phyloP scores from a whole-genome alignment of 129 eudicot genomes.

The Arctium lappa region DNA sequence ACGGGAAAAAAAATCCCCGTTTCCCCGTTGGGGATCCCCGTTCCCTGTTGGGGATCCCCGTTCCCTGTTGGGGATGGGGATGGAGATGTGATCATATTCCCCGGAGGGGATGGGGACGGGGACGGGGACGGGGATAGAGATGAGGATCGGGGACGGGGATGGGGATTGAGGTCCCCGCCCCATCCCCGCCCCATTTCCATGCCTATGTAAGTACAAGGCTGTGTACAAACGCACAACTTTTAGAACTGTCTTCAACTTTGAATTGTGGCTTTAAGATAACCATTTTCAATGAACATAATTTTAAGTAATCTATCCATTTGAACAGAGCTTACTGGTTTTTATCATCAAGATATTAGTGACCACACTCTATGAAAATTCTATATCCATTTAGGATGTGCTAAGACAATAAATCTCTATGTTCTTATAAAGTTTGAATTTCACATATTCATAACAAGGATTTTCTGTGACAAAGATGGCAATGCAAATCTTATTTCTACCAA shows the following conservation, averaged over 20 bases:
- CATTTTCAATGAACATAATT: not conserved
- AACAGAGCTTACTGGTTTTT: not conserved
- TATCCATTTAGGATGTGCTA: not conserved
- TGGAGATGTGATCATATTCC: too few relatives aligned
- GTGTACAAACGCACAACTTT: not conserved
- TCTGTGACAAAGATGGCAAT: not conserved
- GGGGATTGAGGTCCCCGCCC: too few relatives aligned
- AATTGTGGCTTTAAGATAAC: not conserved
- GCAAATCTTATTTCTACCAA: not conserved
- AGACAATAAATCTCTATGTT: not conserved
- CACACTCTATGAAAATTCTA: not conserved
- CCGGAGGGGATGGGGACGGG: too few relatives aligned
- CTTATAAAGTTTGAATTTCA: too few relatives aligned
- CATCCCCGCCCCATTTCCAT: too few relatives aligned
- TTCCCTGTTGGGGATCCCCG: too few relatives aligned
- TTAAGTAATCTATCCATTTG: not conserved
- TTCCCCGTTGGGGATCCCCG: too few relatives aligned
- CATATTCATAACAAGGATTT: not conserved
- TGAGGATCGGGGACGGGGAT: too few relatives aligned
- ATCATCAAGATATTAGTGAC: not conserved
- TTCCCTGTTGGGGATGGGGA: too few relatives aligned
- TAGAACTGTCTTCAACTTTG: not conserved
- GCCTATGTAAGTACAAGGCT: not conserved
- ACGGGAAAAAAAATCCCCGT: too few relatives aligned
- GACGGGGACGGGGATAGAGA: too few relatives aligned